Evolutionary conservation across 208 protist genomes (phyloP), one percentile per base, ranked within the genome.

Genomic region (Leishmania aethiopica): DNA sequence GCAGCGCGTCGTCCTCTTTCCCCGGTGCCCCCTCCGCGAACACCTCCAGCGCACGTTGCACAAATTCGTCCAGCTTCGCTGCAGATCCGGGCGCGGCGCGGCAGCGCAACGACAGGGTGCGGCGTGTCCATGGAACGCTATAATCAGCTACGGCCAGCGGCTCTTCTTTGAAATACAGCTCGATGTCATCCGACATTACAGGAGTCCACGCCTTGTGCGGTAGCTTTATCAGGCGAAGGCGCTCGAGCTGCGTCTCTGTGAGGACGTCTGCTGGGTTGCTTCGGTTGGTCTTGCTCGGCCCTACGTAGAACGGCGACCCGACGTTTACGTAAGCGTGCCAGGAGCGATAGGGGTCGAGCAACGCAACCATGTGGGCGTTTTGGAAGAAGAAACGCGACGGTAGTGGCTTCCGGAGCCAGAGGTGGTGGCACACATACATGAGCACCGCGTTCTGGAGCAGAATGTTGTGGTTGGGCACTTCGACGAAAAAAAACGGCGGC

Each of bases 21-120:
- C 28, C 55, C 19, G 81, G 76, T 35, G 76, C 75, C 1, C 51
- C 10, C 81, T 84, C 81, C 42, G 81, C 81, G 42, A 77, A 84
- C 67, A 62, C 17, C 76, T 84, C 81, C 66, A 84, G 74, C 75
- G 81, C 81, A 17, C 76, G 81, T 59, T 80, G 53, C 81, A 84
- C 81, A 32, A 84, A 84, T 1, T 11, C 32, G 37, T 80, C 75
- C 2, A 84, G 75, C 19, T 35, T 57, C 11, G 53, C 47, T 17
- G 81, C 75, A 2, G 69, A 53, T 1, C 81, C 81, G 1, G 70
- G 67, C 0, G 32, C 42, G 60, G 81, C 75, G 25, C 3, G 37
- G 70, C 76, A 84, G 22, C 81, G 81, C 10, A 84, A 76, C 10
- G 75, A 74, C 8, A 84, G 57, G 1, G 55, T 84, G 19, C 70